Percentiles rank a stretch among this genome's conserved stretches.
These are phyloP conservation scores for Gnomoniopsis sp. DNA, from an alignment of 2,329 filamentous ascomycete species.

Conservation along the genomic window DNA sequence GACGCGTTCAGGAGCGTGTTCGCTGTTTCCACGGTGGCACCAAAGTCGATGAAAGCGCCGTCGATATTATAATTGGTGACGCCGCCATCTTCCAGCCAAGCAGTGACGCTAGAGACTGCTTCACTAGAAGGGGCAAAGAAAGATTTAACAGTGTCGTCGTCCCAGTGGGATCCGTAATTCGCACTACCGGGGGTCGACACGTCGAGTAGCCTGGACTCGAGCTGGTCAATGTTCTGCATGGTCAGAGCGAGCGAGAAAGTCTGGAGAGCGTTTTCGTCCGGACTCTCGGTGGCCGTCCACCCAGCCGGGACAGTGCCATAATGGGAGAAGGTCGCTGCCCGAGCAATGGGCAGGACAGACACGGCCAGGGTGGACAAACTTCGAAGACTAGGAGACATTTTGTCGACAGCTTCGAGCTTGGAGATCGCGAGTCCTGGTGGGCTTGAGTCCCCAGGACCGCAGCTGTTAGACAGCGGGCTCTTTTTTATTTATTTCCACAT, in stretches of 20 bases:
- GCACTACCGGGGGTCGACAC: conserved; percentile 22
- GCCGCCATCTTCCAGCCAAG: conserved; percentile 17
- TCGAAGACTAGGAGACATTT: not conserved
- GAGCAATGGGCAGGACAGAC: not conserved
- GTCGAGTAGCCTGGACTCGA: conserved; percentile 21
- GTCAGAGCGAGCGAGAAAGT: conserved; percentile 3
- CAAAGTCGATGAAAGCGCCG: conserved; percentile 38
- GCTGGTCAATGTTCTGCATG: conserved; percentile 9
- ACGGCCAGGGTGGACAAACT: not conserved
- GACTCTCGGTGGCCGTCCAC: not conserved
- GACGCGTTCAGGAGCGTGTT: conserved; percentile 26
- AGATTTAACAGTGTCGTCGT: conserved; percentile 19
- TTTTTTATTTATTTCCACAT: no score
- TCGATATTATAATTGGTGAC: conserved; percentile 27
- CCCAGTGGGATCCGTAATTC: conserved; percentile 23
- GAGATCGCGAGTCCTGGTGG: no score
- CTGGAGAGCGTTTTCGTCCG: not conserved
- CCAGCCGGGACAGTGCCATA: not conserved
- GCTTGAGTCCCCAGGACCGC: no score
- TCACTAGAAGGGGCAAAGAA: conserved; percentile 20
- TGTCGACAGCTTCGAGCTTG: no score
- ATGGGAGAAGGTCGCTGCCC: conserved; percentile 3
- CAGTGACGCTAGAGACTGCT: conserved; percentile 18
- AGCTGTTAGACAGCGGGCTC: no score
- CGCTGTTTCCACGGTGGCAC: conserved; percentile 25